phyloP scores from a whole-genome alignment of 345 rosid genomes.

The Sisymbrium irio region DNA sequence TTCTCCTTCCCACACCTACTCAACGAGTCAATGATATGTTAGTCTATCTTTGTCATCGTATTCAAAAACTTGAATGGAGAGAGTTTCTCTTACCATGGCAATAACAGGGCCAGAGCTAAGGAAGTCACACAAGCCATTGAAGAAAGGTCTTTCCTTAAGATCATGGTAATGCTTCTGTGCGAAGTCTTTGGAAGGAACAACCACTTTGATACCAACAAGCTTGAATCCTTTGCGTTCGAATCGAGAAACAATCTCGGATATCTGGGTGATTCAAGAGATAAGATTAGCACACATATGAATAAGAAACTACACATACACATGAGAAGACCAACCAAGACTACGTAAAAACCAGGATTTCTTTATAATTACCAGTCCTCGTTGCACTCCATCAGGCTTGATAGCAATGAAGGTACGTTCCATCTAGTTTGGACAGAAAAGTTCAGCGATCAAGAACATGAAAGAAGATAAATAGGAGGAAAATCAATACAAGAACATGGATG shows the following conservation, averaged over 20 bases:
- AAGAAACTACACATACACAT: conserved; percentile 7
- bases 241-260: conserved; percentile 83
- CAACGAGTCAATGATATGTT: conserved; percentile 3
- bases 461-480: not conserved
- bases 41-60: not conserved
- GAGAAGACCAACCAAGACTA: conserved; percentile 8
- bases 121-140: conserved; percentile 85
- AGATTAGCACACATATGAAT: not conserved
- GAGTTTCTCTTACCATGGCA: conserved; percentile 67
- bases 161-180: conserved; percentile 94
- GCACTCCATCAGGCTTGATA: conserved; percentile 98
- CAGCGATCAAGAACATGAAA: not conserved
- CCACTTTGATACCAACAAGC: conserved; percentile 84
- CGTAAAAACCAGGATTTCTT: not conserved
- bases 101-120: conserved; percentile 99
- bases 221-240: conserved; percentile 98
- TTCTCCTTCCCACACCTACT: conserved; percentile 99
- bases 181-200: conserved; percentile 78
- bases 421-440: conserved; percentile 38
- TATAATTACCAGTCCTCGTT: conserved; percentile 76
- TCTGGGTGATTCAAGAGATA: conserved; percentile 38
- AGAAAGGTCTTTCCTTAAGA: conserved; percentile 92
- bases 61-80: not conserved
- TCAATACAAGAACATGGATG: not conserved
- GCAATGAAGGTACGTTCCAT: conserved; percentile 95